Evolutionary conservation across 164 flowering plant genomes (phyloP).

Genomic region (Liquidambar formosana): DNA sequence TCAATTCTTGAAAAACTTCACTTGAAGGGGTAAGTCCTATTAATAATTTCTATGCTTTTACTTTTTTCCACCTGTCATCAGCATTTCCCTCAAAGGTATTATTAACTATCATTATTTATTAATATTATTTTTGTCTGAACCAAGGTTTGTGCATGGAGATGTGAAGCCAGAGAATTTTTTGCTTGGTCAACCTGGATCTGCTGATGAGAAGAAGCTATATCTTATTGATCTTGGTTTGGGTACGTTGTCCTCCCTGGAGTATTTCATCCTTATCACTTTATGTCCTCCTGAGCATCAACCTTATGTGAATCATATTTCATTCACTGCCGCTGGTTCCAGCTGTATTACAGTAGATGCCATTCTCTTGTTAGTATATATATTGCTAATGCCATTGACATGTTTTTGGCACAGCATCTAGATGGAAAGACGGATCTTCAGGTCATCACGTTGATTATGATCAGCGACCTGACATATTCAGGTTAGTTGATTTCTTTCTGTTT

Average conservation of each 20-base stretch:
- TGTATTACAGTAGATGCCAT: neutral
- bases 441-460: constrained; percentile 91
- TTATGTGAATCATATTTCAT: neutral
- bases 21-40: constrained; percentile 59
- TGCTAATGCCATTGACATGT: constrained; percentile 1
- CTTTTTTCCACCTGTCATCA: neutral
- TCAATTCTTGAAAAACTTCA: constrained; percentile 94
- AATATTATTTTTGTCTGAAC: neutral
- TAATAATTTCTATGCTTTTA: neutral
- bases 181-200: constrained; percentile 83
- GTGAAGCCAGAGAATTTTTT: constrained; percentile 96
- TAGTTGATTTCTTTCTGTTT: constrained; percentile 13
- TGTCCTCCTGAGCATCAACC: neutral
- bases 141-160: constrained; percentile 96
- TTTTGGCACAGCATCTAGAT: constrained; percentile 68
- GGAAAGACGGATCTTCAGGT: constrained; percentile 74
- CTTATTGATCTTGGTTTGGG: constrained; percentile 96
- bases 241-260: constrained; percentile 27
- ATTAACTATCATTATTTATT: neutral
- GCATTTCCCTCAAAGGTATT: neutral
- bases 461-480: constrained; percentile 91
- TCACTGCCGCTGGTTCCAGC: neutral
- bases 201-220: constrained; percentile 84
- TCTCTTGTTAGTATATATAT: neutral
- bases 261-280: neutral